phyloP scores from a whole-genome alignment of 2,329 filamentous ascomycete genomes.

The Beauveria asiatica region DNA sequence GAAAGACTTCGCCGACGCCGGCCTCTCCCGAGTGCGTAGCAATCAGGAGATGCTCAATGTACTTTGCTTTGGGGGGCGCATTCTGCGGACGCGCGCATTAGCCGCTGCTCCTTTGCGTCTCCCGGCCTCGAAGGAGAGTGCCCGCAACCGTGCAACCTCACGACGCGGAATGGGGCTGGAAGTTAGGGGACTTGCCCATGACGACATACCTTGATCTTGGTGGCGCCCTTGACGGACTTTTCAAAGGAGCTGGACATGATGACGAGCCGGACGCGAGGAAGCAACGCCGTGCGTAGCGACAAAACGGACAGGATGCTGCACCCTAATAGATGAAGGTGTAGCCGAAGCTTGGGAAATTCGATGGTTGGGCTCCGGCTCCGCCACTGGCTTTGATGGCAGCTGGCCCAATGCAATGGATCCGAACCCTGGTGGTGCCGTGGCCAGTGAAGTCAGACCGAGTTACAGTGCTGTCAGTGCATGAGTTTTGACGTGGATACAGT shows the following conservation, averaged over 20 bases:
- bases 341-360: constrained; percentile 7
- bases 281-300: constrained; percentile 9
- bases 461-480: not conserved
- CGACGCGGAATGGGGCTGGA: not conserved
- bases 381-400: not conserved
- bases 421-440: not conserved
- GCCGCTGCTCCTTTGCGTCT: not conserved
- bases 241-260: constrained; percentile 84
- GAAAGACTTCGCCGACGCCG: constrained; percentile 91
- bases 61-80: constrained; percentile 96
- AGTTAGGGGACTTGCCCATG: not conserved
- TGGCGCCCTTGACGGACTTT: constrained; percentile 98
- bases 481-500: not conserved
- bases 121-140: not conserved
- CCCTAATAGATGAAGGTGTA: constrained; percentile 8
- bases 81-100: constrained; percentile 43
- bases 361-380: constrained; percentile 11
- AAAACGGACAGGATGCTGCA: not conserved
- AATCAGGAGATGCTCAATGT: constrained; percentile 95
- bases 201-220: constrained; percentile 76
- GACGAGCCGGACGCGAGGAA: constrained; percentile 14
- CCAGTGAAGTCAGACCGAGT: not conserved
- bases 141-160: not conserved
- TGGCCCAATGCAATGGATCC: constrained; percentile 6
- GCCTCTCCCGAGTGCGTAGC: constrained; percentile 92